These are phyloP conservation scores for Hypoxylon rickii DNA, from an alignment of 495 filamentous ascomycete species.

Conservation along the genomic window DNA sequence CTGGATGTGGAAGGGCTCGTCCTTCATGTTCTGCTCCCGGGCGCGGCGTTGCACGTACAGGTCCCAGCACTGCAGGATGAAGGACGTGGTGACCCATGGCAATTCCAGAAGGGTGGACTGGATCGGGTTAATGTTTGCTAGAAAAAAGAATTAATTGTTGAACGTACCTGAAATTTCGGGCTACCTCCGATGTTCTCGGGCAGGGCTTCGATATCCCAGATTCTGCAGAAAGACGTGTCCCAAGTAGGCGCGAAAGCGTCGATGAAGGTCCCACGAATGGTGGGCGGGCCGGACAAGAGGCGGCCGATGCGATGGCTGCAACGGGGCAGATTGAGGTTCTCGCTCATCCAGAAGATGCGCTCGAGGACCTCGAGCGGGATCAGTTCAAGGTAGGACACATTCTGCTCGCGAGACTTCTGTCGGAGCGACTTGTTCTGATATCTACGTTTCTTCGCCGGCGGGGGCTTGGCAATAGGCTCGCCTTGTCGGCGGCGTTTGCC, in stretches of 20 bases:
- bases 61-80: constrained; percentile 36
- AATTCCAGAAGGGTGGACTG: constrained; percentile 41
- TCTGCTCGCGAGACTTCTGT: constrained; percentile 1
- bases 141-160: not conserved
- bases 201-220: not conserved
- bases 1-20: not conserved
- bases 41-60: constrained; percentile 17
- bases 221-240: constrained; percentile 35
- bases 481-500: constrained; percentile 32
- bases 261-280: constrained; percentile 36
- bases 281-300: constrained; percentile 37
- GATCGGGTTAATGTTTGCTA: constrained; percentile 9
- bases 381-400: constrained; percentile 39
- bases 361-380: constrained; percentile 51
- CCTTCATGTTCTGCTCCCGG: not conserved
- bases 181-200: constrained; percentile 17
- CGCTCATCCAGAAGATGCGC: constrained; percentile 44
- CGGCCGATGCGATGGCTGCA: constrained; percentile 43
- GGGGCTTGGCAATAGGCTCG: not conserved
- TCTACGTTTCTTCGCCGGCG: constrained; percentile 1
- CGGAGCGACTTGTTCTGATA: constrained; percentile 10
- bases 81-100: constrained; percentile 34
- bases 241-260: constrained; percentile 45
- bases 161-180: constrained; percentile 42
- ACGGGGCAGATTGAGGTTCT: constrained; percentile 45